Evolutionary conservation across 1,139 yeast genomes (phyloP), one percentile per base, ranked within the genome.

Genomic region (Magnusiomyces tetraspermus): DNA sequence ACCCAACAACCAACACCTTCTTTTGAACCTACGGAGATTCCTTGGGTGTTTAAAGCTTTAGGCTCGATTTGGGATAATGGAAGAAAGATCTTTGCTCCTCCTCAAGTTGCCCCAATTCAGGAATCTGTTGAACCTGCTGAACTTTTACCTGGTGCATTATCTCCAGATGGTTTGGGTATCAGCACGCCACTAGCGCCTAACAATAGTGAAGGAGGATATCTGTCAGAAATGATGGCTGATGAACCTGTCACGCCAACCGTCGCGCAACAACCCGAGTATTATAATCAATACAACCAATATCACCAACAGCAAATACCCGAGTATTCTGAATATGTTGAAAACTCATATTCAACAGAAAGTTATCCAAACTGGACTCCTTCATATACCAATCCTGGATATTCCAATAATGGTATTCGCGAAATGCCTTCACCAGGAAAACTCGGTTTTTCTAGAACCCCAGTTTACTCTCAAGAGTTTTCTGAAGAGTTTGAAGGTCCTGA

Each of bases 401-500:
- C n/a, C n/a, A n/a, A n/a, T n/a, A 15, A 33, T 15, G 38, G 38
- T 13, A 33, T 15, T 10, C 38, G n/a, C 6, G 33, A 6, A 13
- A 38, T 38, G 42, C 42, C 42, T 17, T 38, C 42, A 19, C 42
- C 42, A 10, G 42, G 42, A n/a, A 38, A 38, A 15, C 13, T 38
- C 15, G 42, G 42, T 13, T 43, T 26, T 11, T 2, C 13, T 28
- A n/a, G 17, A 10, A 22, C 2, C 6, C 13, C 33, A 10, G 2
- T 5, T 15, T 6, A 33, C 43, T 24, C 3, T 5, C 13, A 8
- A 6, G 22, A 38, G 22, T 5, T 38, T 38, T 15, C 17, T 17
- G 6, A 11, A 17, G 43, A 19, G 3, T 11, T 3, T 11, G 11
- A 13, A 3, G 13, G 11, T 38, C 22, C 22, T n/a, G 11, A n/a